Percentiles rank a stretch among this genome's conserved stretches.
Evolutionary conservation across 2,329 filamentous ascomycete species (phyloP).

Genomic region (Colletotrichum navitas): DNA sequence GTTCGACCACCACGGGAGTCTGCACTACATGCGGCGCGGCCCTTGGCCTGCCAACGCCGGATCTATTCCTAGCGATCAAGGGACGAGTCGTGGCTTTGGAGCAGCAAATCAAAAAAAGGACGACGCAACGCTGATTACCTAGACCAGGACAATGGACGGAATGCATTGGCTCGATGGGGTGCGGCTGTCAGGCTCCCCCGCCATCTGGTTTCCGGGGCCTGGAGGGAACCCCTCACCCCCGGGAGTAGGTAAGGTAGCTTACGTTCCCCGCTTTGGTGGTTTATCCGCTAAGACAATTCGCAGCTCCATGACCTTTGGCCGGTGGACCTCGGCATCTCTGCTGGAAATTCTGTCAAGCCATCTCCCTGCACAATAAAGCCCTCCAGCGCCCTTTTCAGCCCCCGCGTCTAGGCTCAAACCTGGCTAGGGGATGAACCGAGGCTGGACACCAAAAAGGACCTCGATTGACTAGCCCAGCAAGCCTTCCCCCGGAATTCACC

Average conservation of each 20-base stretch:
- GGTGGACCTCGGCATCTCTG: constrained; percentile 43
- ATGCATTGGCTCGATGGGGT: constrained; percentile 29
- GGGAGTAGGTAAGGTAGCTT: background rate
- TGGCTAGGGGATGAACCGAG: constrained; percentile 15
- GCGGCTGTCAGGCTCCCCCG: constrained; percentile 26
- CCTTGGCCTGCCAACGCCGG: background rate
- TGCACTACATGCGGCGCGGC: background rate
- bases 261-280: background rate
- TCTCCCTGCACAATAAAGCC: constrained; percentile 20
- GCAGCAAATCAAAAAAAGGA: constrained; percentile 7
- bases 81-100: background rate
- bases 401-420: constrained; percentile 5
- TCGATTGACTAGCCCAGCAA: background rate
- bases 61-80: background rate
- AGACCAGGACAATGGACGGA: background rate
- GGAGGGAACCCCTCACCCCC: background rate
- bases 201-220: background rate
- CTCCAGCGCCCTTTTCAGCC: background rate
- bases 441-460: background rate
- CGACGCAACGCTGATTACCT: background rate
- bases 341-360: constrained; percentile 5
- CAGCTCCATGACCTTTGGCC: constrained; percentile 11
- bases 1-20: background rate
- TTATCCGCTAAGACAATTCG: background rate
- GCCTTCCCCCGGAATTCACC: background rate